Percentiles rank a stretch among this genome's conserved stretches.
Conservation (phyloP, 1,284 basidiomycete species). For the Cryptococcus hybrid region DNA sequence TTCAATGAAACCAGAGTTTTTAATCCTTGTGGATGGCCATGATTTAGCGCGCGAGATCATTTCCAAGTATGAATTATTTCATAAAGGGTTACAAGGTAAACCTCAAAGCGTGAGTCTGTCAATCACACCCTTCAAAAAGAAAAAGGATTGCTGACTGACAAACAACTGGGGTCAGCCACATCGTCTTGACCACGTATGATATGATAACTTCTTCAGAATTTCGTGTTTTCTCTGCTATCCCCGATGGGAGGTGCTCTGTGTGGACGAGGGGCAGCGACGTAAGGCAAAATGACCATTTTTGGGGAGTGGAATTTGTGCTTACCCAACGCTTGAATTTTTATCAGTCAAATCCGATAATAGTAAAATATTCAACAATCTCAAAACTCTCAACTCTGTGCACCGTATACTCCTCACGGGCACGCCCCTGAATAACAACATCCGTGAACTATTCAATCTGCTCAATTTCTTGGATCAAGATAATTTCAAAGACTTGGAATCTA, state of each 20-base stretch:
- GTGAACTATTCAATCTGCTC: conserved; percentile 92
- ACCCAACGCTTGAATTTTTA: too few relatives aligned
- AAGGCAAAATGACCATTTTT: conserved; percentile 44
- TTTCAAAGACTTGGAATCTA: conserved; percentile 64
- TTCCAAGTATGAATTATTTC: conserved; percentile 76
- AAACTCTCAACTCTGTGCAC: conserved; percentile 73
- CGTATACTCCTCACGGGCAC: conserved; percentile 93
- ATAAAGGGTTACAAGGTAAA: conserved; percentile 50
- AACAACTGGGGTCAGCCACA: conserved; percentile 54
- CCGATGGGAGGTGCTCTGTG: conserved; percentile 85
- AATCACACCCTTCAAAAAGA: neutral
- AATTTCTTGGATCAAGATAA: conserved; percentile 79
- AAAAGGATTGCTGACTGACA: neutral
- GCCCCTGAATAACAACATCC: conserved; percentile 93
- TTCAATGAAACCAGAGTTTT: neutral
- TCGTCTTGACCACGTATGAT: conserved; percentile 89
- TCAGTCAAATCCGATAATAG: conserved; percentile 74
- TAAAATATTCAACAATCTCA: conserved; percentile 77
- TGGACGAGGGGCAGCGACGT: conserved; percentile 93
- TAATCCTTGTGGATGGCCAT: neutral
- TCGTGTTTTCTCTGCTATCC: conserved; percentile 70
- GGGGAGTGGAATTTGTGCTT: neutral
- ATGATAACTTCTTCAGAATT: conserved; percentile 70
- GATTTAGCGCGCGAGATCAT: conserved; percentile 71
- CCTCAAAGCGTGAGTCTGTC: neutral